Evolutionary conservation across 192 early-diverging fungal species (phyloP), one percentile per base, ranked within the genome.

Genomic region (Phlyctochytrium bullatum): DNA sequence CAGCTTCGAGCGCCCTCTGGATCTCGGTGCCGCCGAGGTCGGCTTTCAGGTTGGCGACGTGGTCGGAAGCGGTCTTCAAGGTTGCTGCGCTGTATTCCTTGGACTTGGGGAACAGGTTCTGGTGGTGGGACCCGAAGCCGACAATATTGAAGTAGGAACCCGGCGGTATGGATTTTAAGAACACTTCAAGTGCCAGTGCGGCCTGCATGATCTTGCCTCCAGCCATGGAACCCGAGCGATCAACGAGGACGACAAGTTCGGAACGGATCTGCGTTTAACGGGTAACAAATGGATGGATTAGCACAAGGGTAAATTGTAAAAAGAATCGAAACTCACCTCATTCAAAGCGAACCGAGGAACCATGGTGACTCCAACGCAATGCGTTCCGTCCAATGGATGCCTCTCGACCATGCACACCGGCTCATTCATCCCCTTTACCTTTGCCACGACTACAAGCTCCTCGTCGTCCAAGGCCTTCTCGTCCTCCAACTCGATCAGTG

Each of bases 171-270:
- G 83, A 86, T 36, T 68, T 77, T 20, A 84, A 65, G 27, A 84
- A 64, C 23, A 84, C 53, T 34, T 78, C 61, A 20, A 84, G 69
- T 1, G 83, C 81, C 33, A 67, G 59, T 17, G 34, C 47, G 16
- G 67, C 75, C 35, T 80, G 72, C 1, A 36, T 29, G 16, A 84
- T 84, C 32, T 59, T 67, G 24, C 34, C 54, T 6, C 81, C 80
- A 2, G 25, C 1, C 83, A 84, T 84, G 12, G 84, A 86, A 6
- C 83, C 83, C 3, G 83, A 85, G 34, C 82, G 61, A 27, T 80
- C 79, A 29, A 80, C 51, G 14, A 80, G 40, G 31, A 80, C 84
- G 23, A 80, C 59, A 27, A 80, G 20, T 52, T 80, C 79, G 4
- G 68, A 54, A n/a, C 28, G 70, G 20, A 36, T 56, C 27, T 47